A percentile compares a stretch with the other conserved stretches of the same genome.
These are phyloP conservation scores for Exsudoporus frostii DNA, from an alignment of 768 basidiomycete genomes.

Conservation along the genomic window DNA sequence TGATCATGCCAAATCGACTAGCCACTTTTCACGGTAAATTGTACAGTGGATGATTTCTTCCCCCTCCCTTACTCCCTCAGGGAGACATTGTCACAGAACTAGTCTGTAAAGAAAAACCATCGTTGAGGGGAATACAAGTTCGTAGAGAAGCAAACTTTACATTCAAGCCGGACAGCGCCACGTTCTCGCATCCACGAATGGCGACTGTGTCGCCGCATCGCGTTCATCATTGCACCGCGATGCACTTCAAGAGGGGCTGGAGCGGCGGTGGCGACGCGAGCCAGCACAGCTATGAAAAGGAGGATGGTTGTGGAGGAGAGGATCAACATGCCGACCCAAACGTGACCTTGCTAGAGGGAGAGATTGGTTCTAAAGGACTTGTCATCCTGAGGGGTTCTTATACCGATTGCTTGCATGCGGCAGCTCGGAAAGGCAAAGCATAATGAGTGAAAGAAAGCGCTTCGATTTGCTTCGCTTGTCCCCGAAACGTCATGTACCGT, in stretches of 20 bases:
- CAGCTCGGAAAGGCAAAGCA: neutral
- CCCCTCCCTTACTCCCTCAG: too few species aligned
- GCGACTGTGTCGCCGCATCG: neutral
- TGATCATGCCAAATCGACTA: neutral
- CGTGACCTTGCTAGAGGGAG: neutral
- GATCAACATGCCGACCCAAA: conserved; percentile 2
- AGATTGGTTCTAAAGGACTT: neutral
- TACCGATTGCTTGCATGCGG: neutral
- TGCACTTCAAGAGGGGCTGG: neutral
- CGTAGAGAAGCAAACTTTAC: neutral
- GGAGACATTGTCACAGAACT: neutral
- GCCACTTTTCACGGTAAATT: neutral
- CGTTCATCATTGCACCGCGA: neutral
- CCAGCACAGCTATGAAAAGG: conserved; percentile 1
- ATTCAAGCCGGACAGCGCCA: neutral
- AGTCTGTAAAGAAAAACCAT: neutral
- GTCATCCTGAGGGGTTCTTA: conserved; percentile 1
- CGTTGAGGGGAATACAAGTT: neutral
- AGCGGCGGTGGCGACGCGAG: neutral
- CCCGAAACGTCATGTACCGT: neutral
- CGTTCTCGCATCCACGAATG: neutral
- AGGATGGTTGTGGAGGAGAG: neutral
- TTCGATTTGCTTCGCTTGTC: neutral
- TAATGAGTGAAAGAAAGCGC: neutral
- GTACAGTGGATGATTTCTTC: neutral